These are phyloP conservation scores for Przewalskia tangutica DNA, from an alignment of 257 asterid genomes.

Conservation along the genomic window DNA sequence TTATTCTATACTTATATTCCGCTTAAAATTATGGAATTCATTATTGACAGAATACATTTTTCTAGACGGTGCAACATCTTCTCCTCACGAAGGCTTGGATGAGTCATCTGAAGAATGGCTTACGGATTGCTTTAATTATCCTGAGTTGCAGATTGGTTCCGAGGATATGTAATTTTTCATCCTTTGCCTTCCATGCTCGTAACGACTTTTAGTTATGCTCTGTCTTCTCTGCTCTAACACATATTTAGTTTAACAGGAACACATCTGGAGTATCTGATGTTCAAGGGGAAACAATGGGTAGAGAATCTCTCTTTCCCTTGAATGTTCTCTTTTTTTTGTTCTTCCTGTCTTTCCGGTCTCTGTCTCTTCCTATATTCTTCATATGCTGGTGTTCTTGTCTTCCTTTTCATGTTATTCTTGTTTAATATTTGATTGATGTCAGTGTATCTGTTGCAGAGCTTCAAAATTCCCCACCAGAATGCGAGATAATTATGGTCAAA, in stretches of 20 bases:
- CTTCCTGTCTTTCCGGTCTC: background rate
- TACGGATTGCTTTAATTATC: constrained; percentile 21
- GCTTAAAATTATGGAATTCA: background rate
- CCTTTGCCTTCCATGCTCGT: background rate
- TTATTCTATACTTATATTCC: background rate
- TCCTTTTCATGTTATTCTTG: background rate
- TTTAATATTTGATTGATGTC: background rate
- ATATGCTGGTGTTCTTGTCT: background rate
- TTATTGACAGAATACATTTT: background rate
- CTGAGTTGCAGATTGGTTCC: constrained; percentile 11
- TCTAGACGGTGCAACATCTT: constrained; percentile 21
- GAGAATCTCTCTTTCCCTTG: background rate
- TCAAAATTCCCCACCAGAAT: background rate
- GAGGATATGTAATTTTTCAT: constrained; percentile 6
- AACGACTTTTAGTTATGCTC: background rate
- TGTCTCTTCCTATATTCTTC: background rate
- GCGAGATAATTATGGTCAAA: background rate
- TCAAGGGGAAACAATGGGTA: constrained; percentile 14
- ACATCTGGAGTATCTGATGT: constrained; percentile 3
- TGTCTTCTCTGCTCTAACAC: background rate
- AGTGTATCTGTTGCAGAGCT: background rate
- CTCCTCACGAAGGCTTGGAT: constrained; percentile 22
- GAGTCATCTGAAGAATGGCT: constrained; percentile 31
- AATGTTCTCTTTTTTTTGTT: background rate
- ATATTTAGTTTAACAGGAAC: background rate